Evolutionary conservation across 1,284 basidiomycete genomes (phyloP).

Genomic region (Malassezia sympodialis): DNA sequence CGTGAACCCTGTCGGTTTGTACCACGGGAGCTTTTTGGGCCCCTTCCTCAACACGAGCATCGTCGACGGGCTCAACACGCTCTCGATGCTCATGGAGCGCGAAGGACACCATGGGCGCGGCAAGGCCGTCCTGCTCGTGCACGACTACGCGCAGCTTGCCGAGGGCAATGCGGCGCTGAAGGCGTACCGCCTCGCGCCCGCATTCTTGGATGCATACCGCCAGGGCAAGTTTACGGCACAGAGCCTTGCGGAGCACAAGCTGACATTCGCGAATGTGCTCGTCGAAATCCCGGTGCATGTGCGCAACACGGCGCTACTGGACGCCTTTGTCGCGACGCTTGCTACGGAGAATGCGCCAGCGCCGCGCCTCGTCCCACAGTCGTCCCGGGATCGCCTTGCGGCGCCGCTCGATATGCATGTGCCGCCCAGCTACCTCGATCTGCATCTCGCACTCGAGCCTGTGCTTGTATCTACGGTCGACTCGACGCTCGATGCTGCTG

Average conservation of each 20-base stretch:
- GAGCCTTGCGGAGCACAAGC: constrained; percentile 67
- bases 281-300: constrained; percentile 80
- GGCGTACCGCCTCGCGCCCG: constrained; percentile 74
- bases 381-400: constrained; percentile 28
- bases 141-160: constrained; percentile 50
- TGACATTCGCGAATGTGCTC: constrained; percentile 82
- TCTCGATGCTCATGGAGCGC: constrained; percentile 41
- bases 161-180: constrained; percentile 80
- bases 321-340: constrained; percentile 70
- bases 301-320: constrained; percentile 73
- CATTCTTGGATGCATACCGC: constrained; percentile 77
- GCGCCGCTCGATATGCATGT: constrained; percentile 37
- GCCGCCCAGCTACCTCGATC: constrained; percentile 31
- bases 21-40: constrained; percentile 79
- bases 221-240: constrained; percentile 74
- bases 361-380: constrained; percentile 28
- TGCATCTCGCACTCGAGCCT: constrained; percentile 44
- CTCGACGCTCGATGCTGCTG: constrained; percentile 42
- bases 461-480: constrained; percentile 45
- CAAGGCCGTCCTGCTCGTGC: constrained; percentile 44
- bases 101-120: constrained; percentile 40
- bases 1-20: constrained; percentile 90
- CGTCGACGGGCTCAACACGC: constrained; percentile 59
- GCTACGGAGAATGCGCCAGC: constrained; percentile 50
- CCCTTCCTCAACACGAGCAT: constrained; percentile 61